Evolutionary conservation across 2,329 filamentous ascomycete genomes (phyloP).

Genomic region (Alternaria arbusti): DNA sequence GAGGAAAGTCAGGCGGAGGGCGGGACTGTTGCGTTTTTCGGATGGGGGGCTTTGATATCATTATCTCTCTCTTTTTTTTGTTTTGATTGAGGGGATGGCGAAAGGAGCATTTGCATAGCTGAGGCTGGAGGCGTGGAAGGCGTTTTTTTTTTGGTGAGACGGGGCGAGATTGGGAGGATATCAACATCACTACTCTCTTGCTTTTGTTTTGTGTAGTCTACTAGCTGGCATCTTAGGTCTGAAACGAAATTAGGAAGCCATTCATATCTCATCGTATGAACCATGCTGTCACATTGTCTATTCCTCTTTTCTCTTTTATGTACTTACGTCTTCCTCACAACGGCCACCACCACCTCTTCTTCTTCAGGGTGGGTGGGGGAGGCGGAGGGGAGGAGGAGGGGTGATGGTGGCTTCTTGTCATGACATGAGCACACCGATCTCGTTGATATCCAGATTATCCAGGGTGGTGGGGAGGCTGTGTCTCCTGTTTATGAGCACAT

Average conservation of each 20-base stretch:
- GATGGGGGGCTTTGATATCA: background rate
- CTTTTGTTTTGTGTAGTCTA: background rate
- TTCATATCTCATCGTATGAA: background rate
- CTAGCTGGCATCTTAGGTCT: background rate
- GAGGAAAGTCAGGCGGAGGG: background rate
- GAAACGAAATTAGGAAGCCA: background rate
- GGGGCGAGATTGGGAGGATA: background rate
- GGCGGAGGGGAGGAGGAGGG: too few species aligned
- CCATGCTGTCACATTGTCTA: too few species aligned
- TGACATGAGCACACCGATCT: too few species aligned
- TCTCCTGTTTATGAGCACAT: too few species aligned
- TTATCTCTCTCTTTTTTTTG: conserved; percentile 3
- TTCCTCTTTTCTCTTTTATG: too few species aligned
- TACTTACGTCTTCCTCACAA: background rate
- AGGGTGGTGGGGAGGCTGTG: too few species aligned
- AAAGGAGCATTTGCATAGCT: background rate
- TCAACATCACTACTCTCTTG: conserved; percentile 2
- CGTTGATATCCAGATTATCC: too few species aligned
- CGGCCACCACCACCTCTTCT: background rate
- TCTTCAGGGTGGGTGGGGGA: too few species aligned
- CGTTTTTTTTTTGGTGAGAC: too few species aligned
- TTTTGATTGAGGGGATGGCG: too few species aligned
- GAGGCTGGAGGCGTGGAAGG: background rate
- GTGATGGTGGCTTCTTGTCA: too few species aligned
- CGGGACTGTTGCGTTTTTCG: background rate